Evolutionary conservation across 305 asterid genomes (phyloP).

Genomic region (Stenogyne calaminthoides): DNA sequence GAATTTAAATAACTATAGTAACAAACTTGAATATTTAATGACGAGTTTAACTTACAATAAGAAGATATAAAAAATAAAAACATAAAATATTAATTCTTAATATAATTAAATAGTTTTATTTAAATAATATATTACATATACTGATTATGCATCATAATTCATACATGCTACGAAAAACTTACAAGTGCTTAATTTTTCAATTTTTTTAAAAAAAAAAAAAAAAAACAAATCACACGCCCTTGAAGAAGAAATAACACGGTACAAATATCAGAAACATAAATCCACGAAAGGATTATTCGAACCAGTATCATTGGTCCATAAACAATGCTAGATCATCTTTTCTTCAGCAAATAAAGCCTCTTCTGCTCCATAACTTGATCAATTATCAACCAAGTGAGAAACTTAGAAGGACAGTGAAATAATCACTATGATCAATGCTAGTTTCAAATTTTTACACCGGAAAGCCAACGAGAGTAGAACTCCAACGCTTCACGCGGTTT

Average conservation of each 20-base stretch:
- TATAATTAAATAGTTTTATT: too few species aligned
- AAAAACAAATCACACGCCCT: neutral
- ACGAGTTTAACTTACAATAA: too few species aligned
- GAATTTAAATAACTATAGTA: too few species aligned
- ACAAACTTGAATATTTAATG: too few species aligned
- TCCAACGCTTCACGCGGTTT: constrained; percentile 75
- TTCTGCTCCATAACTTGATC: neutral
- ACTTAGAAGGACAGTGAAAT: neutral
- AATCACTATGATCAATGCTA: neutral
- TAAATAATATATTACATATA: too few species aligned
- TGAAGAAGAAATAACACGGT: neutral
- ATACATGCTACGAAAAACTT: neutral
- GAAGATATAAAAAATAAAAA: too few species aligned
- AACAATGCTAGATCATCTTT: neutral
- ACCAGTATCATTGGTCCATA: neutral
- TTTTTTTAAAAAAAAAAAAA: too few species aligned
- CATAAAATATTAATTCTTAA: too few species aligned
- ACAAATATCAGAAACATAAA: neutral
- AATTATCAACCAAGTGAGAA: neutral
- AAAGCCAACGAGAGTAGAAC: constrained; percentile 72
- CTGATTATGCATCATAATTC: too few species aligned
- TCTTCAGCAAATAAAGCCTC: neutral
- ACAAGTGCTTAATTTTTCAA: neutral
- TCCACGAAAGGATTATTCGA: too few species aligned
- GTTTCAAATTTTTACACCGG: constrained; percentile 49